These are phyloP conservation scores for Clarireedia monteithiana DNA, from an alignment of 2,329 filamentous ascomycete species.

Conservation along the genomic window DNA sequence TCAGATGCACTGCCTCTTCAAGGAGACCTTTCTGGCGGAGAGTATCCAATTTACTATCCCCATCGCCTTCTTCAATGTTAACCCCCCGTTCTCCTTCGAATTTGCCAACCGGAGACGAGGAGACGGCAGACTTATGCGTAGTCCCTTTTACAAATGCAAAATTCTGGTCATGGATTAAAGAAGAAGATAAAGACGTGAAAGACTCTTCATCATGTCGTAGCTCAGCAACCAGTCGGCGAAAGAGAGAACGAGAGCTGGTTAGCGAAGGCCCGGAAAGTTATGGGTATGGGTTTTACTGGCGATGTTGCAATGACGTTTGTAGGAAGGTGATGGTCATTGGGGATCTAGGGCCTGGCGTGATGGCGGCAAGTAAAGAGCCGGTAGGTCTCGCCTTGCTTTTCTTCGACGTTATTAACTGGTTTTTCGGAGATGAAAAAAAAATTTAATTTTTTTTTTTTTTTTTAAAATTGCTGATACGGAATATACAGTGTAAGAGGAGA, in stretches of 20 bases:
- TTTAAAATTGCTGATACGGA: neutral
- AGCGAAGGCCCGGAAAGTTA: neutral
- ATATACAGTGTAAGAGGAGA: neutral
- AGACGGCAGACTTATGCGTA: no score
- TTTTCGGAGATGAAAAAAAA: neutral
- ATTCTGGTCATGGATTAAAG: no score
- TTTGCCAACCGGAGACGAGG: no score
- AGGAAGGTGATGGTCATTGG: neutral
- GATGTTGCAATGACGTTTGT: neutral
- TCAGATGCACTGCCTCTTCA: no score
- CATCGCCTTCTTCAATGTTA: no score
- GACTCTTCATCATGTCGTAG: no score
- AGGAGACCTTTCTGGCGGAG: no score
- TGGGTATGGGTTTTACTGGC: neutral
- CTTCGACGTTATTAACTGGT: neutral
- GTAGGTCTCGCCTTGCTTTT: neutral
- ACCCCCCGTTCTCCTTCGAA: no score
- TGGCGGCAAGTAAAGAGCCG: neutral
- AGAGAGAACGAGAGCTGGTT: neutral
- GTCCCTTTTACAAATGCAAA: no score
- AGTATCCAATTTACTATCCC: no score
- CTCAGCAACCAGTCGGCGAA: neutral
- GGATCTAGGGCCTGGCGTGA: neutral
- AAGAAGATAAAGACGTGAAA: no score
- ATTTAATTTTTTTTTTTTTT: no score